Evolutionary conservation across 2,329 filamentous ascomycete species (phyloP).

Genomic region (Neofusicoccum sp.): DNA sequence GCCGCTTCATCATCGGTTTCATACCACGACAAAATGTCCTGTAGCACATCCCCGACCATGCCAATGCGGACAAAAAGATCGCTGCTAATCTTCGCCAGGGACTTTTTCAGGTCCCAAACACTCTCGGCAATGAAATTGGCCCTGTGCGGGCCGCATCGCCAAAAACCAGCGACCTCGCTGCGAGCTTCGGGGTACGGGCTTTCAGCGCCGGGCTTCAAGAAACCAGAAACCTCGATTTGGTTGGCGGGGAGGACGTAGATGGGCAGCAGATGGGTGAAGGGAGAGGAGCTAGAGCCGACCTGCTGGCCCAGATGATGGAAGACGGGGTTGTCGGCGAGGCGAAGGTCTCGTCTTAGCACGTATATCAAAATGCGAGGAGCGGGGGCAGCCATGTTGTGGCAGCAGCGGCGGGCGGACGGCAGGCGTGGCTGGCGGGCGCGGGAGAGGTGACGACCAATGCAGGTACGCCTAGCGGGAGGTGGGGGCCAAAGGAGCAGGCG

Average conservation of each 20-base stretch:
- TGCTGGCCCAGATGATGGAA: slow-evolving; percentile 57
- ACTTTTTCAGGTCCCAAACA: slow-evolving; percentile 68
- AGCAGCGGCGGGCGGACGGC: not conserved
- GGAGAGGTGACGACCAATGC: not conserved
- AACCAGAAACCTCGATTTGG: slow-evolving; percentile 73
- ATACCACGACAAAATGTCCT: slow-evolving; percentile 54
- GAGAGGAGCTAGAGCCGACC: slow-evolving; percentile 22
- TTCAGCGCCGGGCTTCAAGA: slow-evolving; percentile 48
- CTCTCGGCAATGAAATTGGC: slow-evolving; percentile 70
- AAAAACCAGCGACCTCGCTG: slow-evolving; percentile 65
- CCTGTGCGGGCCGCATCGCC: slow-evolving; percentile 71
- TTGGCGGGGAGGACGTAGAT: slow-evolving; percentile 67
- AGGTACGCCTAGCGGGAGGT: not conserved
- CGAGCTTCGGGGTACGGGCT: slow-evolving; percentile 69
- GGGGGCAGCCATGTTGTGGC: not conserved
- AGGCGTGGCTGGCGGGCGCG: too few species aligned
- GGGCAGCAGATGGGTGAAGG: slow-evolving; percentile 66
- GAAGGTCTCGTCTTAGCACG: slow-evolving; percentile 69
- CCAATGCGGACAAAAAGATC: slow-evolving; percentile 64
- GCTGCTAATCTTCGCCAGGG: slow-evolving; percentile 58
- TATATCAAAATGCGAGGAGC: slow-evolving; percentile 61
- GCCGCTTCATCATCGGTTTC: not conserved
- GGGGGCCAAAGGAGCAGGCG: not conserved
- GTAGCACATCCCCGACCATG: slow-evolving; percentile 57
- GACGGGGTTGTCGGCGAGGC: slow-evolving; percentile 71